These are phyloP conservation scores for Umbellularia californica DNA, from an alignment of 164 flowering plant species.

Conservation along the genomic window DNA sequence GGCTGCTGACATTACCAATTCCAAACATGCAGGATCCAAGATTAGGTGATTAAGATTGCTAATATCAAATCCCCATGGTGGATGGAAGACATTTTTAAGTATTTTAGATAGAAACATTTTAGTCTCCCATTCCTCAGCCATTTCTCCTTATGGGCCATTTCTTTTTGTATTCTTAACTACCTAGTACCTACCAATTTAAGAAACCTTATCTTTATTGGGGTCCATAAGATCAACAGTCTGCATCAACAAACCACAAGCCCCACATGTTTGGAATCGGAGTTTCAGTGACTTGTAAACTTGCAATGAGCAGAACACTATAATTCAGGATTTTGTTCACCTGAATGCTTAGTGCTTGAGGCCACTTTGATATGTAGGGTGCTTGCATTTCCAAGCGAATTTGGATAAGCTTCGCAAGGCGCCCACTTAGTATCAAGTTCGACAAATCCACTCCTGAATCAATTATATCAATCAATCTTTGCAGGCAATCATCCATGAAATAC, in stretches of 20 bases:
- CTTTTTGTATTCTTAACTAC: too few relatives aligned
- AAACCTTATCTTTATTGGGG: too few relatives aligned
- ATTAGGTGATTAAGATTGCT: background rate
- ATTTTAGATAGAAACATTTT: too few relatives aligned
- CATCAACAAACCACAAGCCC: background rate
- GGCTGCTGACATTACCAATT: background rate
- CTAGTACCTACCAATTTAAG: too few relatives aligned
- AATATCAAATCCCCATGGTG: background rate
- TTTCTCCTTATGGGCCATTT: background rate
- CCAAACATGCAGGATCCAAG: background rate
- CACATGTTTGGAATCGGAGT: background rate
- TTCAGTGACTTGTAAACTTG: too few relatives aligned
- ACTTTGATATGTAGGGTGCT: constrained; percentile 67
- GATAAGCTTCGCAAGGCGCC: constrained; percentile 59
- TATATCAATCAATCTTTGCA: constrained; percentile 66
- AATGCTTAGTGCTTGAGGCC: constrained; percentile 89
- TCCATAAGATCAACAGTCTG: too few relatives aligned
- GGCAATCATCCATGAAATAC: constrained; percentile 98
- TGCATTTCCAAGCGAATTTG: constrained; percentile 76
- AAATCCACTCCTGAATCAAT: constrained; percentile 54
- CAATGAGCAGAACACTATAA: background rate
- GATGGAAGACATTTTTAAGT: background rate
- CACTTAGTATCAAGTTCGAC: constrained; percentile 59
- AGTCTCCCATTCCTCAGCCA: background rate
- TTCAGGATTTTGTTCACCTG: constrained; percentile 8